These are phyloP conservation scores for Myxozyma geophila DNA, from an alignment of 805 yeast genomes.

Conservation along the genomic window DNA sequence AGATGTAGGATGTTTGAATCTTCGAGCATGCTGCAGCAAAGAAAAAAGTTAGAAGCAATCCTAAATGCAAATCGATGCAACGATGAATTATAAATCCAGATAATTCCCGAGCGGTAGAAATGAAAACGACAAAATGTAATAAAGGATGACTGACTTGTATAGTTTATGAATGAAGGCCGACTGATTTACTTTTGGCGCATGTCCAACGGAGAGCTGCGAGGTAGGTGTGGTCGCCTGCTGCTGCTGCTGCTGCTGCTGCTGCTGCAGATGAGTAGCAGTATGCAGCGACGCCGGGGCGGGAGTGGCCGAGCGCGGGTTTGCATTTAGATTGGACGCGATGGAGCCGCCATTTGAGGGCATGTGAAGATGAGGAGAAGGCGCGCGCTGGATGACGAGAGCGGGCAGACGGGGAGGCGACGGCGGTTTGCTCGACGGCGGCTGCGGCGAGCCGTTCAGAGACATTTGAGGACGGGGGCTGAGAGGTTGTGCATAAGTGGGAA, in stretches of 20 bases:
- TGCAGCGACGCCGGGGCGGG: constrained; percentile 3
- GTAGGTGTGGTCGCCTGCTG: constrained; percentile 6
- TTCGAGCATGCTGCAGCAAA: constrained; percentile 77
- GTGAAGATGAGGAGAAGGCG: constrained; percentile 6
- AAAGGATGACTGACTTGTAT: constrained; percentile 48
- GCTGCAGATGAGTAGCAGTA: neutral
- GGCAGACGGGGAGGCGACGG: constrained; percentile 13
- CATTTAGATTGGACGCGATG: neutral
- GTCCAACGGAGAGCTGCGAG: constrained; percentile 2
- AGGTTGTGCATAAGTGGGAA: constrained; percentile 4
- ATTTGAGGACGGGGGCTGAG: constrained; percentile 9
- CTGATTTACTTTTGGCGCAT: constrained; percentile 48
- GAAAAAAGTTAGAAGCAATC: constrained; percentile 8
- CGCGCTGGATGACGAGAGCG: constrained; percentile 13
- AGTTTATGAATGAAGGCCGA: constrained; percentile 84
- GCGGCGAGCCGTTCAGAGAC: constrained; percentile 21
- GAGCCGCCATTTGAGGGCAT: neutral
- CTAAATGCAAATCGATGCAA: neutral
- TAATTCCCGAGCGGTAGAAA: no score
- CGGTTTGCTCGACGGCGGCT: constrained; percentile 12
- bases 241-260: neutral
- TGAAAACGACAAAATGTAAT: neutral
- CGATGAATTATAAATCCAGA: neutral
- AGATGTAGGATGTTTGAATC: constrained; percentile 71
- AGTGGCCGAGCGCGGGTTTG: neutral